Evolutionary conservation across 2,329 filamentous ascomycete genomes (phyloP), one percentile per base, ranked within the genome.

Genomic region (Sodiomyces alkalinus): DNA sequence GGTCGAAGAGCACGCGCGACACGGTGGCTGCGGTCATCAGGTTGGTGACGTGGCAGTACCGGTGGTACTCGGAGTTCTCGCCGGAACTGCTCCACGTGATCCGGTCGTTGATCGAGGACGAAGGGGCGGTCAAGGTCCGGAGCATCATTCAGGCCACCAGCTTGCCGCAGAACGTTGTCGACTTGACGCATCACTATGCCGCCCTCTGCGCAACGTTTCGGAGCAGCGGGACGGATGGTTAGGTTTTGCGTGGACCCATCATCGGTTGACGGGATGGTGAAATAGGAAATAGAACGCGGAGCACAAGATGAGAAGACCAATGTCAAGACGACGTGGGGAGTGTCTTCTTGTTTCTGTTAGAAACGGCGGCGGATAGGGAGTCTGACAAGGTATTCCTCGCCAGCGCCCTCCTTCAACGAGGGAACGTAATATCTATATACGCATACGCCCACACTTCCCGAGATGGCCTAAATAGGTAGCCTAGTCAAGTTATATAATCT

Each of bases 11-110:
- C 53, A 85, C 81, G 4, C 64, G 83, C 35, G 80, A 85, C 35
- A 82, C 77, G 32, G 68, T 96, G 6, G 79, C 75, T 17, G 76
- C 81, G n/a, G 64, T 94, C 33, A 94, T 98, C 39, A 67, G 85
- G 29, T 62, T 98, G 22, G 82, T 96, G 19, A 90, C 87, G 9
- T 98, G 90, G 90, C 90, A 98, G 57, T 98, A 94, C 56, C 69
- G 90, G 41, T 98, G 90, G 90, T 98, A 98, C 59, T 94, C 86
- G 32, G 90, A 98, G 68, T 98, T 98, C 57, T 94, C 86, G 12
- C 90, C 90, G 1, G 76, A 86, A 39, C 67, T 98, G 23, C 68
- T 98, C 30, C 82, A 76, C 52, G 78, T 81, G 3, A 81, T 96
- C 45, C 77, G 90, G 36, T 85, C 81, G 40, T 63, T 98, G 40